A percentile compares a stretch with the other conserved stretches of the same genome.
These are phyloP conservation scores for Capronia coronata DNA, from an alignment of 2,329 filamentous ascomycete genomes.

Conservation along the genomic window DNA sequence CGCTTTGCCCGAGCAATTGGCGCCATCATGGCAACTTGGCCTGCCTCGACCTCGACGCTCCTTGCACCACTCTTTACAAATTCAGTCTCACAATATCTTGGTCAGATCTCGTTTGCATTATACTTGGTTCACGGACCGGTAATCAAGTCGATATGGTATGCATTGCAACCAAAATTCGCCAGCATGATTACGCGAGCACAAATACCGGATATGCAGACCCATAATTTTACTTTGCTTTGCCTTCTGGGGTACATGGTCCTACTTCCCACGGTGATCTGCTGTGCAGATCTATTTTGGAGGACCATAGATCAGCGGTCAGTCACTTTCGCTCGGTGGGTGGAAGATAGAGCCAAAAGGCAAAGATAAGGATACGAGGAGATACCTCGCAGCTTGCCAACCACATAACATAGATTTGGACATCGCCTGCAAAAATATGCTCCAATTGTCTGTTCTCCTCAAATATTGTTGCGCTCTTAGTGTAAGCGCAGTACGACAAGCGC, in stretches of 20 bases:
- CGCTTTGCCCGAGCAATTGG: constrained; percentile 9
- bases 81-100: constrained; percentile 29
- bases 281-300: constrained; percentile 55
- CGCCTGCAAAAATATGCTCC: no score
- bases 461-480: no score
- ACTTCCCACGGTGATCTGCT: constrained; percentile 45
- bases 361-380: not conserved
- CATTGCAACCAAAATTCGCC: constrained; percentile 5
- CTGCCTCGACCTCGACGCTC: constrained; percentile 3
- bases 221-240: constrained; percentile 9
- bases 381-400: no score
- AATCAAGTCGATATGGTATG: constrained; percentile 13
- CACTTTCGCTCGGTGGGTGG: constrained; percentile 47
- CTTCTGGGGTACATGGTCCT: constrained; percentile 38
- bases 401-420: no score
- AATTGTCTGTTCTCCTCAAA: no score
- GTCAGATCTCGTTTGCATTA: constrained; percentile 32
- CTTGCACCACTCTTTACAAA: constrained; percentile 11
- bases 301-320: constrained; percentile 49
- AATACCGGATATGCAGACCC: not conserved
- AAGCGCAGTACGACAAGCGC: no score
- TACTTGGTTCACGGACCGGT: constrained; percentile 29
- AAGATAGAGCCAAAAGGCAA: constrained; percentile 23
- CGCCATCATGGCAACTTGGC: constrained; percentile 15
- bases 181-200: not conserved